A percentile compares a stretch with the other conserved stretches of the same genome.
These are phyloP conservation scores for Tulasnella sp. DNA, from an alignment of 768 basidiomycete species.

Conservation along the genomic window DNA sequence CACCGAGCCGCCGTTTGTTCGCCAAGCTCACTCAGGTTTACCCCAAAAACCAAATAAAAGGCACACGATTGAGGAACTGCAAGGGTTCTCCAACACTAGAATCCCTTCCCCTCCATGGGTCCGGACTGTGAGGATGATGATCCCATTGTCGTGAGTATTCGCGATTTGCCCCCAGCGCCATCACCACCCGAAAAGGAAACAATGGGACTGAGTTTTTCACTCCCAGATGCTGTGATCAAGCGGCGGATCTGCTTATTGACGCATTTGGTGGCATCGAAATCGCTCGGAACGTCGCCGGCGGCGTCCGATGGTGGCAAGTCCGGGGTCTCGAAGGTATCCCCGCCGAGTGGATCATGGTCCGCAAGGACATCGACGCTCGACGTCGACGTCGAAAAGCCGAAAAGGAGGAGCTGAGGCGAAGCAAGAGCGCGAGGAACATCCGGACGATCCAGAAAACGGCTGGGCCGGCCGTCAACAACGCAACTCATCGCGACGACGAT, in stretches of 20 bases:
- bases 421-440: slow-evolving; percentile 4
- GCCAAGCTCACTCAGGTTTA: no score
- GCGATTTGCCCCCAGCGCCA: neutral
- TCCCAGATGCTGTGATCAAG: slow-evolving; percentile 22
- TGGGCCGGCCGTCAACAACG: neutral
- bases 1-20: slow-evolving; percentile 9
- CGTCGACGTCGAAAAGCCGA: slow-evolving; percentile 14
- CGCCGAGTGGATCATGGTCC: slow-evolving; percentile 34
- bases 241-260: slow-evolving; percentile 46
- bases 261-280: slow-evolving; percentile 74
- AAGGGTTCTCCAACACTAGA: slow-evolving; percentile 27
- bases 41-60: no score
- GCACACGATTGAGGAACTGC: slow-evolving; percentile 29
- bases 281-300: slow-evolving; percentile 62
- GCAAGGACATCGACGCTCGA: slow-evolving; percentile 27
- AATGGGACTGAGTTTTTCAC: no score
- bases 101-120: slow-evolving; percentile 29
- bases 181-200: slow-evolving; percentile 23
- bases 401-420: slow-evolving; percentile 26
- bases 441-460: slow-evolving; percentile 2
- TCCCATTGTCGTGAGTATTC: slow-evolving; percentile 24
- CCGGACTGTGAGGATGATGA: slow-evolving; percentile 28
- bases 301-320: slow-evolving; percentile 97
- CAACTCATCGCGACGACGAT: neutral
- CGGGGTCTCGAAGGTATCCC: slow-evolving; percentile 72